Percentiles rank a stretch among this genome's conserved stretches.
Conservation (phyloP, 2,329 filamentous ascomycete species). For the Aspergillus pseudonomiae region DNA sequence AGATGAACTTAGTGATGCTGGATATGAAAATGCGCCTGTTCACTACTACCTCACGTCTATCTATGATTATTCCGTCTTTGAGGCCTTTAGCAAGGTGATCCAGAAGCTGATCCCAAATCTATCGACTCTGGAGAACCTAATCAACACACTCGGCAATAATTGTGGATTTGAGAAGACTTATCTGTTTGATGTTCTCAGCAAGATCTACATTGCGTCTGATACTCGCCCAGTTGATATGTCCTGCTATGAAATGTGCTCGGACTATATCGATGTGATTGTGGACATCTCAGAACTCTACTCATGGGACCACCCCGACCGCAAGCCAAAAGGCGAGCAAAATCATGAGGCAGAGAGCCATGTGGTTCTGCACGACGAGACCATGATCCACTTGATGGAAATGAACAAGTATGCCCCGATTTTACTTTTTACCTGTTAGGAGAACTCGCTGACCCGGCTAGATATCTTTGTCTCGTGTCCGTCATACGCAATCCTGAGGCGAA, state of each 20-base stretch:
- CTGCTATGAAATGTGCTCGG: constrained; percentile 96
- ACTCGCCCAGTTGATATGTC: constrained; percentile 90
- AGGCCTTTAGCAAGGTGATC: constrained; percentile 97
- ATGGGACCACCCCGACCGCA: constrained; percentile 58
- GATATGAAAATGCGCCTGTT: constrained; percentile 89
- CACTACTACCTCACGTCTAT: constrained; percentile 97
- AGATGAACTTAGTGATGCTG: constrained; percentile 90
- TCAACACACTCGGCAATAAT: constrained; percentile 90
- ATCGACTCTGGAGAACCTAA: constrained; percentile 86
- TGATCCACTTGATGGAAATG: constrained; percentile 68
- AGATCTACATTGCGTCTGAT: constrained; percentile 98
- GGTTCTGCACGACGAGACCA: constrained; percentile 62
- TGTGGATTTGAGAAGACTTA: constrained; percentile 98
- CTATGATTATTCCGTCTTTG: constrained; percentile 98
- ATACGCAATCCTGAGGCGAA: constrained; percentile 67
- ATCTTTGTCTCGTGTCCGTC: constrained; percentile 65
- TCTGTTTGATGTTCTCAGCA: constrained; percentile 94
- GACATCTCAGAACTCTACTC: constrained; percentile 96
- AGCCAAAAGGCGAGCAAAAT: constrained; percentile 47
- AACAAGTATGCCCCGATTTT: constrained; percentile 58
- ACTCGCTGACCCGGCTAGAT: constrained; percentile 46
- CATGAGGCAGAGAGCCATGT: constrained; percentile 65
- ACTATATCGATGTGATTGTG: constrained; percentile 98
- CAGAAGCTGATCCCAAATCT: constrained; percentile 95
- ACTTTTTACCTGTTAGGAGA: background rate